Evolutionary conservation across 1,139 yeast species (phyloP), one percentile per base, ranked within the genome.

Genomic region (Suhomyces bolitotheri): DNA sequence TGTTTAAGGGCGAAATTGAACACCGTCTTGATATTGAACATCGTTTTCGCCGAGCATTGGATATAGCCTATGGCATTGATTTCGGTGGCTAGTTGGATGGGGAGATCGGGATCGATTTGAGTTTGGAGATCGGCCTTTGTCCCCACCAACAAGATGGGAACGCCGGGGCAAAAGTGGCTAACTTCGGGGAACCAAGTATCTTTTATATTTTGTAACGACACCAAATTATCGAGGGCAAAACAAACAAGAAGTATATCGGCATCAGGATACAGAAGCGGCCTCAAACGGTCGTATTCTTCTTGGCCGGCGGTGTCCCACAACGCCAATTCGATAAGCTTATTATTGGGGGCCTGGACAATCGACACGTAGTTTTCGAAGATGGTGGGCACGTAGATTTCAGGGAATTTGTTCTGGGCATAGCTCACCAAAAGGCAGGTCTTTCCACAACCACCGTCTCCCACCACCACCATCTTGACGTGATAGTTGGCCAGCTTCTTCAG

Each of bases 291-390:
- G 56, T 87, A 88, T 57, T 87, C 95, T 60, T 88, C 96, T 60
- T 88, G 96, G 4, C 96, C 96, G 0, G 96, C 96, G 0, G 97
- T 88, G 59, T 90, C 97, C 95, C 95, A 86, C 29, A 87, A 62
- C 17, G 85, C 92, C 52, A 87, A 66, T 62, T 79, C 94, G 40
- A 82, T 73, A n/a, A 71, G 54, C 45, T 78, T 76, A 26, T 70
- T 71, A 34, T 64, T 63, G 2, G 87, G 80, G 0, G 81, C 71
- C 27, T 62, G 58, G 4, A 85, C 78, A 33, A 77, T 76, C 8
- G 89, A 78, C 16, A 85, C 79, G 52, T 86, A 86, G 58, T 87
- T 87, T 51, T 88, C 96, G 62, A 88, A 88, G 16, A 89, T 85
- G 0, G 95, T 87, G 3, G 97, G 96, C n/a, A 85, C 89, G 53